phyloP scores from a whole-genome alignment of 2,329 filamentous ascomycete genomes.

The Zasmidium cellare region DNA sequence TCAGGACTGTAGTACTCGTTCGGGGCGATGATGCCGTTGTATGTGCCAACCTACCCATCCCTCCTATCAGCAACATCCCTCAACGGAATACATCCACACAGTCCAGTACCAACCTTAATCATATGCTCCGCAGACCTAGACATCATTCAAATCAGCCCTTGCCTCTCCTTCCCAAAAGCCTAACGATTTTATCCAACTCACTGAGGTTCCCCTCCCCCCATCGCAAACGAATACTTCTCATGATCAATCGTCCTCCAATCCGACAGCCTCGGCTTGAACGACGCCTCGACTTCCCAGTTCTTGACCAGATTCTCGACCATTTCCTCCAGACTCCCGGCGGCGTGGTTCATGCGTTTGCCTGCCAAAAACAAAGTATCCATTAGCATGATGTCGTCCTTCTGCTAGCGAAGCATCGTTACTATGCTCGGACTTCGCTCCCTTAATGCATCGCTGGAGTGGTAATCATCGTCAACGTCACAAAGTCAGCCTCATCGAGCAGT shows the following conservation, averaged over 20 bases:
- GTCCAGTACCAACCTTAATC: constrained; percentile 54
- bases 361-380: constrained; percentile 2
- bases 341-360: constrained; percentile 61
- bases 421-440: too few species aligned
- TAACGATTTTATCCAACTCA: constrained; percentile 4
- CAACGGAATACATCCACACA: neutral
- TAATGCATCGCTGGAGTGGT: too few species aligned
- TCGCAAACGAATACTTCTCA: constrained; percentile 60
- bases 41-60: constrained; percentile 57
- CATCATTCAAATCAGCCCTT: neutral
- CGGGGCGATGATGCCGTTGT: constrained; percentile 65
- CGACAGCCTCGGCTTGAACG: constrained; percentile 61
- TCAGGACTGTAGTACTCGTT: constrained; percentile 65
- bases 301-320: constrained; percentile 71
- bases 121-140: constrained; percentile 57
- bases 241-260: constrained; percentile 68
- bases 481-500: neutral
- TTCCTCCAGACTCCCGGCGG: constrained; percentile 56
- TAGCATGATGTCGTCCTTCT: too few species aligned
- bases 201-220: constrained; percentile 61
- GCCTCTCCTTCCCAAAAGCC: neutral
- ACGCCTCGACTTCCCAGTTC: constrained; percentile 72
- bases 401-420: too few species aligned
- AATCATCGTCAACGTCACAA: too few species aligned
- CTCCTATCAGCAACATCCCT: neutral